Evolutionary conservation across 2,329 filamentous ascomycete genomes (phyloP).

Genomic region (Rugonectria rugulosa): DNA sequence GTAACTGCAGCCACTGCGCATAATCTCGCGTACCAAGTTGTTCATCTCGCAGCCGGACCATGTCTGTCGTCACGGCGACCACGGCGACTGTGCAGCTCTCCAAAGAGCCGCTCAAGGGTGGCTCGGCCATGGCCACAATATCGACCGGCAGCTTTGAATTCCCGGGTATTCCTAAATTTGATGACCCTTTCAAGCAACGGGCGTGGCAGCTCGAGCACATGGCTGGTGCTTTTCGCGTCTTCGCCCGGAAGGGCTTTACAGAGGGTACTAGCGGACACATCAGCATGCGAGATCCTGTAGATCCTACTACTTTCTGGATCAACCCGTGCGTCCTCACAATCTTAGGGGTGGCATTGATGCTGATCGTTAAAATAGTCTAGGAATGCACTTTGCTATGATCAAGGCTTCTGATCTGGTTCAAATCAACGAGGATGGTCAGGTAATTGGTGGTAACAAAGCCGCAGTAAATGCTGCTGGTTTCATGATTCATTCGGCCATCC

Average conservation of each 20-base stretch:
- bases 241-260: constrained; percentile 56
- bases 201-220: constrained; percentile 51
- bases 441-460: constrained; percentile 64
- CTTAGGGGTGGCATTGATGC: no score
- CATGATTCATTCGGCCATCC: constrained; percentile 67
- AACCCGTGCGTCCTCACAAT: constrained; percentile 54
- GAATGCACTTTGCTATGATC: constrained; percentile 67
- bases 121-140: constrained; percentile 38
- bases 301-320: constrained; percentile 68
- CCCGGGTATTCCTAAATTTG: constrained; percentile 63
- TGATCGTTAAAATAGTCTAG: no score
- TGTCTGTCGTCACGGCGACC: no score
- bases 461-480: constrained; percentile 68
- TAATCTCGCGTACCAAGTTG: no score
- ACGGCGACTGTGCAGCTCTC: no score
- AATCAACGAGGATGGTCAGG: constrained; percentile 64
- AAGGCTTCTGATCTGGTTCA: constrained; percentile 69
- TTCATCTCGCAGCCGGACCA: no score
- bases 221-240: constrained; percentile 56
- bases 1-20: no score
- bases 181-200: constrained; percentile 51
- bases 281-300: constrained; percentile 67
- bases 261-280: constrained; percentile 74
- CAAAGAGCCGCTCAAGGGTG: no score
- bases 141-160: constrained; percentile 45